Evolutionary conservation across 202 grass and related monocot species (phyloP).

Genomic region (Zoysia matrella): DNA sequence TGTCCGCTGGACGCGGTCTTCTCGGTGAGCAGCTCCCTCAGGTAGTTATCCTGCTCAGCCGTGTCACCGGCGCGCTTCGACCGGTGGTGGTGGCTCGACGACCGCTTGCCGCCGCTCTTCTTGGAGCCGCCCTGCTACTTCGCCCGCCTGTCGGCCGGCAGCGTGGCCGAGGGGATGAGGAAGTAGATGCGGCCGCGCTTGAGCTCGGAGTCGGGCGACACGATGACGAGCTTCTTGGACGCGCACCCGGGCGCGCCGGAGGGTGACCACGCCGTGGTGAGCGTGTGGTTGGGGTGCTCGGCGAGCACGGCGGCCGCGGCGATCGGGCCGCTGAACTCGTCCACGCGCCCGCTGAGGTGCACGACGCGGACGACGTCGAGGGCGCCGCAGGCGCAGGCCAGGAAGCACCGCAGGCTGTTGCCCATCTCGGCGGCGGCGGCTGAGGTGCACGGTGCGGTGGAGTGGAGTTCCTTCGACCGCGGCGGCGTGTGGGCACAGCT

Average conservation of each 20-base stretch:
- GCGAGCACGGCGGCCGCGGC: background rate
- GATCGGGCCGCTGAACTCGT: conserved; percentile 65
- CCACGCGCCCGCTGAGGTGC: conserved; percentile 69
- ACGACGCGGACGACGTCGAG: conserved; percentile 75
- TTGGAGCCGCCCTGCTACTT: conserved; percentile 40
- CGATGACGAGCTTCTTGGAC: conserved; percentile 63
- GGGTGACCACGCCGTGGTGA: conserved; percentile 63
- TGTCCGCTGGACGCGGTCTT: conserved; percentile 34
- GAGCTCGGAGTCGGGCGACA: conserved; percentile 66
- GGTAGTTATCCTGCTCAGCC: conserved; percentile 55
- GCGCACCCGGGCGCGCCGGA: conserved; percentile 51
- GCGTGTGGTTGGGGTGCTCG: conserved; percentile 64
- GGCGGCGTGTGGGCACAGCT: too few species aligned
- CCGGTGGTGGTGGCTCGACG: conserved; percentile 10
- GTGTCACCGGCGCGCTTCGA: conserved; percentile 32
- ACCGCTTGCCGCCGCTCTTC: conserved; percentile 26
- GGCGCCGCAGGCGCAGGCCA: conserved; percentile 74
- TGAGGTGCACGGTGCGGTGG: too few species aligned
- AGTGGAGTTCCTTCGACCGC: background rate
- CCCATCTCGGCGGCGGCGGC: conserved; percentile 44
- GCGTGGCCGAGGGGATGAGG: conserved; percentile 26
- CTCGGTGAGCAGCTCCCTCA: conserved; percentile 49
- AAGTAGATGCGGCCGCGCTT: conserved; percentile 53
- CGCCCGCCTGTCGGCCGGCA: conserved; percentile 38
- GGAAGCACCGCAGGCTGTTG: conserved; percentile 74